Percentiles rank a stretch among this genome's conserved stretches.
Conservation (phyloP, 495 filamentous ascomycete genomes). For the Lasiosphaeria miniovina region DNA sequence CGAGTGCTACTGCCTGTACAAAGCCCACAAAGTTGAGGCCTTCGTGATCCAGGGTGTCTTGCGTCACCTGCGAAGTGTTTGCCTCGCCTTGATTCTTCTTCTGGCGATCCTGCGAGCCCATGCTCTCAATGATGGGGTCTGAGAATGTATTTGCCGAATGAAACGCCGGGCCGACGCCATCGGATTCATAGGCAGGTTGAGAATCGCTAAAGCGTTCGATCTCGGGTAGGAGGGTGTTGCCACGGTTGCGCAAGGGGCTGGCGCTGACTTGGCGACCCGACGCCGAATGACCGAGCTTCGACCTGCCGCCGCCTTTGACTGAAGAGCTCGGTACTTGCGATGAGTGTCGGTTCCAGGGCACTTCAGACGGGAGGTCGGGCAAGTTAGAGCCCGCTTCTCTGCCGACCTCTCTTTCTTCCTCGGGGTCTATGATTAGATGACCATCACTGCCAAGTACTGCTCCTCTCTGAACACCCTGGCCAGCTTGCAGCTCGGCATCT, state of each 20-base stretch:
- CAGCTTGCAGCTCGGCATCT: constrained; percentile 15
- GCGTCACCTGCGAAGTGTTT: constrained; percentile 23
- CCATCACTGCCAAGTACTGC: constrained; percentile 9
- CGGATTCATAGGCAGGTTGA: constrained; percentile 27
- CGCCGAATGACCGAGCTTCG: constrained; percentile 15
- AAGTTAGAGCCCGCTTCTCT: constrained; percentile 35
- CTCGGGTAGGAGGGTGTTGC: constrained; percentile 24
- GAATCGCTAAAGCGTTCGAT: constrained; percentile 42
- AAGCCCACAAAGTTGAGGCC: constrained; percentile 53
- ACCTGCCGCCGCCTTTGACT: constrained; percentile 30
- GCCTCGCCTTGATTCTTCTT: neutral
- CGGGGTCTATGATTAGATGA: constrained; percentile 5
- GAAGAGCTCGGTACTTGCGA: constrained; percentile 42
- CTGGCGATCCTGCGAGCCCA: neutral
- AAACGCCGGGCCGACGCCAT: constrained; percentile 24
- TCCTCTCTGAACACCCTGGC: constrained; percentile 13
- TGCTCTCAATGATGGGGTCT: constrained; percentile 9
- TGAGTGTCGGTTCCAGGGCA: constrained; percentile 45
- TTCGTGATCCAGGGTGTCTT: constrained; percentile 33
- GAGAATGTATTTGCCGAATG: constrained; percentile 14
- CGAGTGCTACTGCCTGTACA: constrained; percentile 41
- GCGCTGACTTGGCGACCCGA: constrained; percentile 32
- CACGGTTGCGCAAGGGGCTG: constrained; percentile 38
- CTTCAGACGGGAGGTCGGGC: constrained; percentile 40
- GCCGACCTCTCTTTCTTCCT: constrained; percentile 36